Evolutionary conservation across 2,329 filamentous ascomycete genomes (phyloP).

Genomic region (Trichoderma koningii): DNA sequence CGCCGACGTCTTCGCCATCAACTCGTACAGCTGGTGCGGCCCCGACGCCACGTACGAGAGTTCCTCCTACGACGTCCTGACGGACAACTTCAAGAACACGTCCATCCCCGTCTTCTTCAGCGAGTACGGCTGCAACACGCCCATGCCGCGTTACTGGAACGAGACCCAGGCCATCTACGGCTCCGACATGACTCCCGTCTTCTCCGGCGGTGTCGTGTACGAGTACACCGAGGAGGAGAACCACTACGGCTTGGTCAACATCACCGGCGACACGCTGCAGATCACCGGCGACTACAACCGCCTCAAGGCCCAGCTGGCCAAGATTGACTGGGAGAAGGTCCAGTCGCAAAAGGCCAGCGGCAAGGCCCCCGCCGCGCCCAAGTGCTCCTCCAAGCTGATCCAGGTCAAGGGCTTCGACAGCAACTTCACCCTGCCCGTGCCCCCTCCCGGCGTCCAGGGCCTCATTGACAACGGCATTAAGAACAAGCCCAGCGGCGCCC

Average conservation of each 20-base stretch:
- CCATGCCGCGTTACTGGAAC: constrained; percentile 71
- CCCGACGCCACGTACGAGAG: constrained; percentile 60
- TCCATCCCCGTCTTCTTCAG: constrained; percentile 80
- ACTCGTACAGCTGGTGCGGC: constrained; percentile 71
- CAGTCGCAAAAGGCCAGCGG: constrained; percentile 62
- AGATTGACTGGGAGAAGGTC: constrained; percentile 70
- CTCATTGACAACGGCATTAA: constrained; percentile 77
- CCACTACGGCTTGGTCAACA: constrained; percentile 64
- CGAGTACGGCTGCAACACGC: constrained; percentile 77
- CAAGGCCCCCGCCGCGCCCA: constrained; percentile 55
- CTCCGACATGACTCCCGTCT: constrained; percentile 64
- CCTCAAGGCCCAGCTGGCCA: constrained; percentile 72
- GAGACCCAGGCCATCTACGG: constrained; percentile 75
- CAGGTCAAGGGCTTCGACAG: constrained; percentile 66
- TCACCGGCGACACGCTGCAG: constrained; percentile 59
- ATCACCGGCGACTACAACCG: constrained; percentile 70
- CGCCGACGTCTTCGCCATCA: constrained; percentile 75
- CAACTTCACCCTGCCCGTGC: constrained; percentile 75
- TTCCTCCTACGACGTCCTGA: constrained; percentile 64
- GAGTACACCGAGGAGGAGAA: constrained; percentile 75
- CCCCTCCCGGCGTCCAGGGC: constrained; percentile 66
- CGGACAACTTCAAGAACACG: constrained; percentile 64
- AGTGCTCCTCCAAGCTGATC: constrained; percentile 69
- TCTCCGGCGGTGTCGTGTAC: constrained; percentile 79
- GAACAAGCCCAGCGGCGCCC: constrained; percentile 63